Percentiles rank a stretch among this genome's conserved stretches.
Conservation (phyloP, 805 yeast species). For the Ogataea naganishii region DNA sequence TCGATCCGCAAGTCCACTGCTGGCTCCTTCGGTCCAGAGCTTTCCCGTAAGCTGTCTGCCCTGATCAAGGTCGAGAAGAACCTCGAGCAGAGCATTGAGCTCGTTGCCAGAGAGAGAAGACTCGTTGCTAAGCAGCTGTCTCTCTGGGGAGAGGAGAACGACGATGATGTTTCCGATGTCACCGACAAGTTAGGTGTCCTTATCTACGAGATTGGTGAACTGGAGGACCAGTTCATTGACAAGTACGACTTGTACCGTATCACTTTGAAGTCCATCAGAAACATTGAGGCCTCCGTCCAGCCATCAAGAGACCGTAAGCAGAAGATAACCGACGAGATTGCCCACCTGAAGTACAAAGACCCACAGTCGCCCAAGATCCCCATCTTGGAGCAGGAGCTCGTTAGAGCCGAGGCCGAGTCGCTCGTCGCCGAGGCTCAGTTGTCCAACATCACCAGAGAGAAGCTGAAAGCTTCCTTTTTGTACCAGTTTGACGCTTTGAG, state of each 20-base stretch:
- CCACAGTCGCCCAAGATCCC: slow-evolving; percentile 95
- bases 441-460: slow-evolving; percentile 96
- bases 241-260: slow-evolving; percentile 97
- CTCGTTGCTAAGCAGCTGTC: slow-evolving; percentile 97
- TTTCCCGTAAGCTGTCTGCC: slow-evolving; percentile 84
- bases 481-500: slow-evolving; percentile 94
- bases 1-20: slow-evolving; percentile 76
- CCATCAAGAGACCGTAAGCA: slow-evolving; percentile 98
- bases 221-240: slow-evolving; percentile 97
- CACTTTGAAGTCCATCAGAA: slow-evolving; percentile 88
- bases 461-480: slow-evolving; percentile 93
- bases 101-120: slow-evolving; percentile 88
- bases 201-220: slow-evolving; percentile 92
- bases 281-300: slow-evolving; percentile 96
- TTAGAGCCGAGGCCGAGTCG: slow-evolving; percentile 98
- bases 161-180: slow-evolving; percentile 93
- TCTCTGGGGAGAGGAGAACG: slow-evolving; percentile 96
- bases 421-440: slow-evolving; percentile 98
- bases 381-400: slow-evolving; percentile 95
- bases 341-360: slow-evolving; percentile 95
- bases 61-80: slow-evolving; percentile 95
- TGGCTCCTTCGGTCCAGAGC: slow-evolving; percentile 90
- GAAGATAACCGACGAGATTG: slow-evolving; percentile 95
- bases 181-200: slow-evolving; percentile 96
- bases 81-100: slow-evolving; percentile 88